Evolutionary conservation across 768 basidiomycete genomes (phyloP).

Genomic region (Tulasnella sp.): DNA sequence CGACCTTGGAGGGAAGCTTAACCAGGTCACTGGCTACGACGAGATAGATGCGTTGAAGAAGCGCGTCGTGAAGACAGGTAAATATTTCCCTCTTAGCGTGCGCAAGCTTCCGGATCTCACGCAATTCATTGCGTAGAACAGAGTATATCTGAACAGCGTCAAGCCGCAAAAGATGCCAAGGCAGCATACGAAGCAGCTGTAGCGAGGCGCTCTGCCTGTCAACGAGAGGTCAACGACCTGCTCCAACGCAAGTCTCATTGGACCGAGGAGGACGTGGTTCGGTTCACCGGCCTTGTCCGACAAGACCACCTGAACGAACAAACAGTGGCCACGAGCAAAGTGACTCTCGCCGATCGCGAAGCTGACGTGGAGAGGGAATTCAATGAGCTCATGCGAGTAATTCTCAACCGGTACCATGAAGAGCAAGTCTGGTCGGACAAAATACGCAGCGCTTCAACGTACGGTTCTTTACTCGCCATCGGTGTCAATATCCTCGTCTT

Average conservation of each 20-base stretch:
- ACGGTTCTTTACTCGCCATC: conserved; percentile 83
- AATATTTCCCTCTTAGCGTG: conserved; percentile 38
- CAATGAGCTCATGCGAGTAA: conserved; percentile 81
- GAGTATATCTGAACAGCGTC: conserved; percentile 66
- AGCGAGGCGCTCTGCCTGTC: conserved; percentile 76
- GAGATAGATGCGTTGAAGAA: conserved; percentile 82
- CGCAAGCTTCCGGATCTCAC: conserved; percentile 22
- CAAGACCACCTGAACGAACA: conserved; percentile 88
- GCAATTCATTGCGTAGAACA: conserved; percentile 58
- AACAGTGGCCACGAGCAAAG: conserved; percentile 72
- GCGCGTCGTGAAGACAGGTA: conserved; percentile 81
- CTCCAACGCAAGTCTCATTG: conserved; percentile 92
- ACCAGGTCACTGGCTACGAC: conserved; percentile 89
- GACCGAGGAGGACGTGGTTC: conserved; percentile 82
- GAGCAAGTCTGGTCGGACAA: conserved; percentile 99
- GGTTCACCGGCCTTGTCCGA: conserved; percentile 88
- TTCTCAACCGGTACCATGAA: conserved; percentile 89
- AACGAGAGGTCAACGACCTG: conserved; percentile 95
- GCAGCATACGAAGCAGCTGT: conserved; percentile 75
- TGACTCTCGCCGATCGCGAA: conserved; percentile 68
- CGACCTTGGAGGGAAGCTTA: conserved; percentile 76
- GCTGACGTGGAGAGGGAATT: conserved; percentile 85
- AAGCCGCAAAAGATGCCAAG: conserved; percentile 74
- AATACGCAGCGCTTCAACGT: conserved; percentile 92
- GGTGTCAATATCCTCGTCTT: conserved; percentile 91